Evolutionary conservation across 2,329 filamentous ascomycete genomes (phyloP).

Genomic region (Mycocentrospora acerina): DNA sequence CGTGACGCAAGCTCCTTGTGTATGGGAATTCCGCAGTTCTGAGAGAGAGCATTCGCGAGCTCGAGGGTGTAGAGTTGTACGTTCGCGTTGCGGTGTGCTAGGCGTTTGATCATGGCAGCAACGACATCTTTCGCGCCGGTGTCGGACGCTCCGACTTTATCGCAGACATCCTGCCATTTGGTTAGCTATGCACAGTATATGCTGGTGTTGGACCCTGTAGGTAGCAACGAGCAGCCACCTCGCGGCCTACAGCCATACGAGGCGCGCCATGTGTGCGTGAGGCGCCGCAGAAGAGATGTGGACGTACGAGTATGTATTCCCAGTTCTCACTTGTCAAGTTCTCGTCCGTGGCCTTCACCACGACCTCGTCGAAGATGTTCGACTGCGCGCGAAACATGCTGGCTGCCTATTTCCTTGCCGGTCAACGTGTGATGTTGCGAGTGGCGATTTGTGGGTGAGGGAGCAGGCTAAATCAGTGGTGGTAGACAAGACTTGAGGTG

Average conservation of each 20-base stretch:
- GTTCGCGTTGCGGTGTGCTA: conserved; percentile 92
- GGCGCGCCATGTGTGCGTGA: background rate
- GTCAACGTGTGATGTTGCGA: no score
- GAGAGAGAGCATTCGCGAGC: conserved; percentile 86
- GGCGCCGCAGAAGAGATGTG: background rate
- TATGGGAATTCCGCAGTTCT: conserved; percentile 85
- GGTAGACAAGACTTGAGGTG: no score
- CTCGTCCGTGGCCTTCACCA: conserved; percentile 90
- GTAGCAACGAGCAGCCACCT: background rate
- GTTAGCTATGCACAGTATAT: conserved; percentile 9
- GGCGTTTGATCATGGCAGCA: conserved; percentile 84
- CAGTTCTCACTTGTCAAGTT: conserved; percentile 86
- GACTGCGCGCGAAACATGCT: conserved; percentile 57
- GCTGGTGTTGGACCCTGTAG: background rate
- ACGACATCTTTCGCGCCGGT: conserved; percentile 76
- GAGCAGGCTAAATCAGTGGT: no score
- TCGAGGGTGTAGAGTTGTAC: conserved; percentile 91
- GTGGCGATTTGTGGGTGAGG: no score
- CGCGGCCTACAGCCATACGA: background rate
- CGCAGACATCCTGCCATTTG: conserved; percentile 57
- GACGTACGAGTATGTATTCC: conserved; percentile 64
- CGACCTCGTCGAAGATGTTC: conserved; percentile 70
- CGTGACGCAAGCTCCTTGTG: conserved; percentile 88
- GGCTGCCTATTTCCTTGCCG: conserved; percentile 9
- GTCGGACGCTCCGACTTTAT: conserved; percentile 57